Evolutionary conservation across 1,284 basidiomycete genomes (phyloP), one percentile per base, ranked within the genome.

Genomic region (Boletus semigastroideus): DNA sequence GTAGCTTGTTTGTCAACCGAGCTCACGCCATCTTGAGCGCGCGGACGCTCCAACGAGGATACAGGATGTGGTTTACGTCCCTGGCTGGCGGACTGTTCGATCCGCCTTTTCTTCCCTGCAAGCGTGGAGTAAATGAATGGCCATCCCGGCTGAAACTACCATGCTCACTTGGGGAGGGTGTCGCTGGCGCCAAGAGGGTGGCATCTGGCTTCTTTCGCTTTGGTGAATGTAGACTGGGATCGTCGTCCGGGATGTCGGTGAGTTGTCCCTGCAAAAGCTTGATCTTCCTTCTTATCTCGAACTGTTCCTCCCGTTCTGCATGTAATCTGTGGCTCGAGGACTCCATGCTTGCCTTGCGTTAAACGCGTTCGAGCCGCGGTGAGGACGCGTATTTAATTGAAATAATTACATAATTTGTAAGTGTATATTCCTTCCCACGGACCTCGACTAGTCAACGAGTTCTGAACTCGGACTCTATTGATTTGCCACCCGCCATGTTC

Each of bases 81-180:
- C 33, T 59, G 60, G 12, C 19, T 17, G 27, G 42, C 46, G 19
- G 53, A 17, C 14, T 46, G 59, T 36, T 68, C 58, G 22, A 60
- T 46, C 56, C 71, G 69, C 58, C 64, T 61, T 56, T 79, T 84
- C 73, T 84, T 80, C 56, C 74, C 80, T 81, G 57, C n/a, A 43
- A 41, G 30, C n/a, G 48, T 46, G 34, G 25, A 39, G 36, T 50
- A 37, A 46, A 42, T 51, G 48, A 60, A 56, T 57, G 48, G 46
- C 52, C 52, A 53, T 43, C 31, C 55, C 43, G 19, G 16, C 43
- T 42, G 25, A 51, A 48, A 28, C 6, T 3, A 14, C 14, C 31
- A n/a, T 14, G 67, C 80, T 65, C 58, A 88, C 87, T 86, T 4
- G 84, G 83, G 41, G 87, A 87, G 16, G 87, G 87, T 3, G 87